Conservation (phyloP, 2,329 filamentous ascomycete species). For the Cladosporium sp. region DNA sequence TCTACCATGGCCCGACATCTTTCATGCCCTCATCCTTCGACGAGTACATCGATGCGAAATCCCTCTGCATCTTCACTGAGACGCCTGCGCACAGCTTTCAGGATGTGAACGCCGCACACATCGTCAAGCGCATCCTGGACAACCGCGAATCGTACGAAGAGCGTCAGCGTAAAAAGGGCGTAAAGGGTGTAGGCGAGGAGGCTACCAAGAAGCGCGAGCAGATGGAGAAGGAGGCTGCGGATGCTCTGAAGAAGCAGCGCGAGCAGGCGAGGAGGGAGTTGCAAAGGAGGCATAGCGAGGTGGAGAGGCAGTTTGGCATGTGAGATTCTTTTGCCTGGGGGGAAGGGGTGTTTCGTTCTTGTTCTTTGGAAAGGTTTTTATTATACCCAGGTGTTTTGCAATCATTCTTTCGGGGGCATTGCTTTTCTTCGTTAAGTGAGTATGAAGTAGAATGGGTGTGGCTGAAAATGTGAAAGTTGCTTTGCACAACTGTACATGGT, state of each 20-base stretch:
- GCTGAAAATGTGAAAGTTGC: not conserved
- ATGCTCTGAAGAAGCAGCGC: slow-evolving; percentile 12
- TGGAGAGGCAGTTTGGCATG: slow-evolving; percentile 42
- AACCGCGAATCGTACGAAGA: slow-evolving; percentile 88
- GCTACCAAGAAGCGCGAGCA: slow-evolving; percentile 36
- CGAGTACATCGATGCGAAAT: slow-evolving; percentile 73
- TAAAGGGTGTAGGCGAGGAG: slow-evolving; percentile 77
- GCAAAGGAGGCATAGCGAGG: slow-evolving; percentile 35
- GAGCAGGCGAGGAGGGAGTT: slow-evolving; percentile 20
- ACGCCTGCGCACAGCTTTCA: slow-evolving; percentile 76
- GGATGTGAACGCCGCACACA: slow-evolving; percentile 87
- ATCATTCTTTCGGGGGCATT: not conserved
- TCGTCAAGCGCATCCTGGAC: slow-evolving; percentile 86
- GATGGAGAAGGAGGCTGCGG: slow-evolving; percentile 28
- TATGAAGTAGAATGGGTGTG: not conserved
- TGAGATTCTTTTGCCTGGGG: not conserved
- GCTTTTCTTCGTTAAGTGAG: not conserved
- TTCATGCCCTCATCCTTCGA: slow-evolving; percentile 67
- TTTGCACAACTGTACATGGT: not conserved
- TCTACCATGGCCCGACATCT: slow-evolving; percentile 94
- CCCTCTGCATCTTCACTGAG: slow-evolving; percentile 80
- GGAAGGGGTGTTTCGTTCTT: not conserved
- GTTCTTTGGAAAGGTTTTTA: not conserved
- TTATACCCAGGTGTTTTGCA: slow-evolving; percentile 1
- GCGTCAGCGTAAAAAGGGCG: slow-evolving; percentile 82